Evolutionary conservation across 139 green algal genomes (phyloP).

Genomic region (Raphidocelis subcapitata): DNA sequence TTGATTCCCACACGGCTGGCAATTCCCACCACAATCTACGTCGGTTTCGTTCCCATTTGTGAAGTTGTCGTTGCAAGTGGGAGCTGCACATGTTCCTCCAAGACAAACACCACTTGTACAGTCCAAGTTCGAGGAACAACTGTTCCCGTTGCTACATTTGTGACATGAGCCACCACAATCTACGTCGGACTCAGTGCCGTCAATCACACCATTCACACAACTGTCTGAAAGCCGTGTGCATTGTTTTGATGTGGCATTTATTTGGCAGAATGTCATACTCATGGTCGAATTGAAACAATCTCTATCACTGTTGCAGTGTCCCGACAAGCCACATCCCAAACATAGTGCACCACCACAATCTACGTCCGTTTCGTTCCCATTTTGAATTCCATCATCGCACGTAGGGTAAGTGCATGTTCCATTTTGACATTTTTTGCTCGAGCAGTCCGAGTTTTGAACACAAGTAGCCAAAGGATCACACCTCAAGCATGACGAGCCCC

Average conservation of each 20-base stretch:
- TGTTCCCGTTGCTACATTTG: neutral
- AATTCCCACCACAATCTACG: slow-evolving; percentile 1
- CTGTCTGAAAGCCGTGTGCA: no score
- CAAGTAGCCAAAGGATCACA: neutral
- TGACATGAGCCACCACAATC: neutral
- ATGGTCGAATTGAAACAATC: neutral
- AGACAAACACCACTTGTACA: neutral
- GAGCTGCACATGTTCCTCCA: neutral
- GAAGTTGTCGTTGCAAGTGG: slow-evolving; percentile 1
- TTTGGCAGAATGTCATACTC: neutral
- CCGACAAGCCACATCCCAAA: neutral
- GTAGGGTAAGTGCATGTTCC: neutral
- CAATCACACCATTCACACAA: no score
- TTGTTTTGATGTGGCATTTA: no score
- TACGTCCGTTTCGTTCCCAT: slow-evolving; percentile 8
- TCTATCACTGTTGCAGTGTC: neutral
- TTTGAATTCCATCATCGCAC: neutral
- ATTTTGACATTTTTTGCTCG: neutral
- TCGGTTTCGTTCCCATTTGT: slow-evolving; percentile 7
- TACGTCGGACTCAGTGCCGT: no score
- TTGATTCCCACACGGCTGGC: neutral
- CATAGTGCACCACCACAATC: neutral
- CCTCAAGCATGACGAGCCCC: neutral
- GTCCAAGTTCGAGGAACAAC: neutral
- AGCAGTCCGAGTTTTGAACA: neutral